Conservation (phyloP, 352 stramenopile genomes). For the Thraustochytrium striatum region DNA sequence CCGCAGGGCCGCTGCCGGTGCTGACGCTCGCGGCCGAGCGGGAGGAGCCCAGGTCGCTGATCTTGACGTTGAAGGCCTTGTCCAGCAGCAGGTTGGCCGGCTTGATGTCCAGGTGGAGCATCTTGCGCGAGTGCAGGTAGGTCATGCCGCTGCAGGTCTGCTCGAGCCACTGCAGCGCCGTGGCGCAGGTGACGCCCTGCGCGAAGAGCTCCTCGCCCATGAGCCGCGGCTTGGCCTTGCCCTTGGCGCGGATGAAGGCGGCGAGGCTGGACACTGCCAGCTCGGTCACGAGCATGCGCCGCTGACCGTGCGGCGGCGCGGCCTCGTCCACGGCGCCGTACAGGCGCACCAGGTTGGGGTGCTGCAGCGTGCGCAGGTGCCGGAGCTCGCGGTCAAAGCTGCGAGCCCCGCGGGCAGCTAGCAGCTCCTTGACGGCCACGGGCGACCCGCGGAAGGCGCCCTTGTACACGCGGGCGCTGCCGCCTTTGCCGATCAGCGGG, state of each 20-base stretch:
- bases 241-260: background rate
- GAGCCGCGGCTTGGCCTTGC: background rate
- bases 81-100: constrained; percentile 38
- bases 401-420: background rate
- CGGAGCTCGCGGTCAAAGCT: background rate
- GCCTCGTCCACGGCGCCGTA: background rate
- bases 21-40: background rate
- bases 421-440: constrained; percentile 38
- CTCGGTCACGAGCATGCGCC: constrained; percentile 10
- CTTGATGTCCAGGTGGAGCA: constrained; percentile 40
- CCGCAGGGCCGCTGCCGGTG: background rate
- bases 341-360: constrained; percentile 17
- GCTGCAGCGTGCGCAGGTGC: background rate
- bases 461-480: background rate
- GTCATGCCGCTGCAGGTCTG: constrained; percentile 15
- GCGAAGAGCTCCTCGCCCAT: no score
- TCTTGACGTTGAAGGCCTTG: constrained; percentile 21
- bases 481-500: background rate
- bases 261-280: background rate
- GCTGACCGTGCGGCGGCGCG: background rate
- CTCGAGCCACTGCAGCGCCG: constrained; percentile 23
- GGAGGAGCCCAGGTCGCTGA: constrained; percentile 23
- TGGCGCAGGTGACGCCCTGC: background rate
- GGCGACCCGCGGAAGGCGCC: background rate
- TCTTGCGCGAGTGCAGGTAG: background rate